These are phyloP conservation scores for Isabelozyma gotoi DNA, from an alignment of 805 yeast genomes.

Conservation along the genomic window DNA sequence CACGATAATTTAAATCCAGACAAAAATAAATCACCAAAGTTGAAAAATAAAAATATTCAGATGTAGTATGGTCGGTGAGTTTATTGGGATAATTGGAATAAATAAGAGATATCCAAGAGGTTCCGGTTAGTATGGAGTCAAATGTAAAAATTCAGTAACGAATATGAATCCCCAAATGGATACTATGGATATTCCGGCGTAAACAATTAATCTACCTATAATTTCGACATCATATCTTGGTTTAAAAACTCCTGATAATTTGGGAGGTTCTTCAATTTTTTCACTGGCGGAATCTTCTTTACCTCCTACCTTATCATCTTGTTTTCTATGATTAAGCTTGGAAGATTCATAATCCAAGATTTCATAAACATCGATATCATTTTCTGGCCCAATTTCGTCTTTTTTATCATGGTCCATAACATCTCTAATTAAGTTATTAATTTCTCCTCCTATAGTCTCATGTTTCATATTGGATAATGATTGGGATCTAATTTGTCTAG, in stretches of 20 bases:
- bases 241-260: slow-evolving; percentile 47
- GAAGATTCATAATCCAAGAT: slow-evolving; percentile 31
- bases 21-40: too few species aligned
- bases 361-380: slow-evolving; percentile 42
- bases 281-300: background rate
- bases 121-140: slow-evolving; percentile 2
- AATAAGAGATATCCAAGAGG: background rate
- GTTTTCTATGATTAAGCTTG: background rate
- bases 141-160: slow-evolving; percentile 15
- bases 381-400: slow-evolving; percentile 36
- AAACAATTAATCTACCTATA: slow-evolving; percentile 72
- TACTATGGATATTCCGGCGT: slow-evolving; percentile 72
- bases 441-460: slow-evolving; percentile 22
- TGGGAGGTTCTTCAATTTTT: slow-evolving; percentile 2
- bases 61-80: too few species aligned
- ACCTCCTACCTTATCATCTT: background rate
- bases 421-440: slow-evolving; percentile 23
- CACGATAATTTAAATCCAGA: too few species aligned
- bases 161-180: slow-evolving; percentile 47
- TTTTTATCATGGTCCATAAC: slow-evolving; percentile 22
- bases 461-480: slow-evolving; percentile 36
- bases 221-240: slow-evolving; percentile 74
- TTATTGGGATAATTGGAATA: too few species aligned
- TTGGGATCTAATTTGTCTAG: slow-evolving; percentile 35
- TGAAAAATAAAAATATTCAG: too few species aligned